Base-by-base conservation (phyloP, 257 asterid species). In the Linderniella brevidens region DNA sequence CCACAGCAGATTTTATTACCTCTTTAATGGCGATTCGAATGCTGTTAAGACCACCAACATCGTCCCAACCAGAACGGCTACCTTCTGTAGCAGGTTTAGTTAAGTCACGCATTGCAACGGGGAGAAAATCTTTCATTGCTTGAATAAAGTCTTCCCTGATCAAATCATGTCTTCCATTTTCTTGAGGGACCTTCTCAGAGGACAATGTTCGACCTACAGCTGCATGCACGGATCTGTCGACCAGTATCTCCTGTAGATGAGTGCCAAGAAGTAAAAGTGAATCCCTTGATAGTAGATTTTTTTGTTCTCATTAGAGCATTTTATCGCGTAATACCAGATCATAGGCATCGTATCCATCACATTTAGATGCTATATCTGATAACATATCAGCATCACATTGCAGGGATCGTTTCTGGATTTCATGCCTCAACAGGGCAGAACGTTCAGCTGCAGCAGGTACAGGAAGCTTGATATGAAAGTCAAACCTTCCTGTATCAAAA, bases 301-400 rank as follows among this genome's bases (percentile, higher is more conserved):
- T 40, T 8, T 40, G 45, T 40, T 40, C 16, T n/a, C n/a, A n/a
- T n/a, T n/a, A n/a, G n/a, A n/a, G 45, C 14, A 14, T 11, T 11
- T 3, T 11, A 8, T 11, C 45, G 8, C 17, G 37, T 56, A 58
- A 49, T 77, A 80, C 93, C 74, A 90, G 80, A 75, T 90, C 98
- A 62, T 90, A 90, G 56, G 98, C 96, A 64, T 90, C 98, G 60
- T 90, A 85, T 65, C 98, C 98, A 59, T 90, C 98, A 68, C 98
- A 84, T 58, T 81, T 81, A 59, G 92, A 77, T 45, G 96, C 94
- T 56, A 90, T 59, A 48, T 81, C 96, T 41, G 57, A 55, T 58
- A 81, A 55, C 57, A 74, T 59, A 29, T 79, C 92, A 58, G 81
- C 88, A 37, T 80, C 54, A 60, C 88, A 90, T 41, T 69, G 92